Conservation (phyloP, 805 yeast species). For the Kodamaea fukazawae region DNA sequence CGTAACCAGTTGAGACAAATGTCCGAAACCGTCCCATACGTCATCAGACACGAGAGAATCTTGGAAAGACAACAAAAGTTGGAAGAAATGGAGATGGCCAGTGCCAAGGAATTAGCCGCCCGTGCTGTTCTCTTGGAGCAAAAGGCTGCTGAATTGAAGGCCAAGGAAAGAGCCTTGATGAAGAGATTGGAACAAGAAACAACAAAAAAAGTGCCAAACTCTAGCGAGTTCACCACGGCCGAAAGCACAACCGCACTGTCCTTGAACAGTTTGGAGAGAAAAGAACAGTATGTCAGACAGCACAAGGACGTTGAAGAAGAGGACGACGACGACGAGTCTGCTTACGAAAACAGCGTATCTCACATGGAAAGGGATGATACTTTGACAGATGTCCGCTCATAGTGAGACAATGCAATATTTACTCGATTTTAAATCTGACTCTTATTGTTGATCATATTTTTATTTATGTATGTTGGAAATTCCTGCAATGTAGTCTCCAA, state of each 20-base stretch:
- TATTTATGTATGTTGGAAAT: too few relatives aligned
- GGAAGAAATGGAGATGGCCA: conserved; percentile 74
- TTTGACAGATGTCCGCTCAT: conserved; percentile 5
- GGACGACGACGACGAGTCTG: conserved; percentile 3
- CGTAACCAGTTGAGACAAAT: conserved; percentile 70
- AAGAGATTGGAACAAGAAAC: conserved; percentile 35
- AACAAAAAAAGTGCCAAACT: conserved; percentile 10
- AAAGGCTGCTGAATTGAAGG: conserved; percentile 69
- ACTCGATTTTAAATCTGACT: too few relatives aligned
- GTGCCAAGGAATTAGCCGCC: conserved; percentile 68
- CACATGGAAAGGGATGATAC: conserved; percentile 4
- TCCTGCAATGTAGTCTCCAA: too few relatives aligned
- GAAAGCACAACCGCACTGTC: conserved; percentile 8
- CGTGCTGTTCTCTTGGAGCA: conserved; percentile 76
- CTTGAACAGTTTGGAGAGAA: conserved; percentile 1
- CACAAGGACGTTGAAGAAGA: too few relatives aligned
- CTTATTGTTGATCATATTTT: too few relatives aligned
- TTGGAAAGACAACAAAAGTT: conserved; percentile 73
- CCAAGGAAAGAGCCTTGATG: conserved; percentile 56
- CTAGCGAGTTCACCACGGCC: conserved; percentile 8
- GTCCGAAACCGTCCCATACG: conserved; percentile 83
- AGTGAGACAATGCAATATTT: too few relatives aligned
- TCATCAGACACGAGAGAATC: conserved; percentile 71
- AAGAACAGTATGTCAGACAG: too few relatives aligned
- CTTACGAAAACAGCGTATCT: not conserved